Base-by-base conservation (phyloP, 129 eudicot genomes). In the Artemisia tridentata region DNA sequence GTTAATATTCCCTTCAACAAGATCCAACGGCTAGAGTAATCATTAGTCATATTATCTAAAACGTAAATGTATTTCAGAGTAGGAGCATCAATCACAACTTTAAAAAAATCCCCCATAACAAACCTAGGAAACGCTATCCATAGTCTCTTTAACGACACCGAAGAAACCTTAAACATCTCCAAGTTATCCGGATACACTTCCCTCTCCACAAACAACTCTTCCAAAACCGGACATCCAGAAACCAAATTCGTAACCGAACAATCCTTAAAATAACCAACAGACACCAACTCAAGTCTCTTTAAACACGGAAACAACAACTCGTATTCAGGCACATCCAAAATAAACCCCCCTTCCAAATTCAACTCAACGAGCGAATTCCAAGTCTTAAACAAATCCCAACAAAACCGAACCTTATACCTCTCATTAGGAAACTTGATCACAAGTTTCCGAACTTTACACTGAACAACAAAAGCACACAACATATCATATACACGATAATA, bases 131-230 rank as follows among this genome's bases (percentile, higher is more conserved):
- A 57, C 13, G 3, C 3, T 20, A 57, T 8, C n/a, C 63, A 2
- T 57, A 77, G 46, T 11, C 34, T 63, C 71, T 70, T 77, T 20
- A 77, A 70, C 11, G 81, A 69, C 1, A 65, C 38, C 5, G 71
- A 69, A 10, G 18, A 13, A 4, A 77, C 48, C 66, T 69, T 52
- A 70, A 63, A 50, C 0, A 18, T 52, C 58, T 21, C 7, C 23
- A 69, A 15, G 31, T 69, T 61, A 61, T 17, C 51, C 21, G 21
- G n/a, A 9, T 34, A 34, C 41, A 5, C 41, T 5, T 62, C 58
- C 46, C 80, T 69, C 75, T 62, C 80, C 65, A 77, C 76, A 62
- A 19, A 61, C 71, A 77, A 41, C 16, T 70, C 75, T 52, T 77
- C 76, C 7, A 77, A 52, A 21, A 31, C 48, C 9, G 76, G 80